Evolutionary conservation across 2,329 filamentous ascomycete species (phyloP).

Genomic region (Aspergillus flavus): DNA sequence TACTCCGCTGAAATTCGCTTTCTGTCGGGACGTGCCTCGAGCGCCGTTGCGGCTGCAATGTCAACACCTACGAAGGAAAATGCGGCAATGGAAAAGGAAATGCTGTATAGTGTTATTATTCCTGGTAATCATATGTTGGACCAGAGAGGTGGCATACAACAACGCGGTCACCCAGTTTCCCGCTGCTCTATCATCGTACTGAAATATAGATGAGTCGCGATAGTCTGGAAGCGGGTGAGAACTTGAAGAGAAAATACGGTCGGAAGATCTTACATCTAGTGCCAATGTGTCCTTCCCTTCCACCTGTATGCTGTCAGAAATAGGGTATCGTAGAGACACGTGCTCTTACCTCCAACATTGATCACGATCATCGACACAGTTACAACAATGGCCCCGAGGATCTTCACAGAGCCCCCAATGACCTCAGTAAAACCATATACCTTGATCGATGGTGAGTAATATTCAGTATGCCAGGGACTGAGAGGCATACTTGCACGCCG

Average conservation of each 20-base stretch:
- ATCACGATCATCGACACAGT: conserved; percentile 24
- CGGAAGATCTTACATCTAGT: conserved; percentile 12
- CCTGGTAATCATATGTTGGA: not conserved
- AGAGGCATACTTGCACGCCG: conserved; percentile 18
- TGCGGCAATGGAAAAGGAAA: conserved; percentile 33
- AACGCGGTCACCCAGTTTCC: conserved; percentile 27
- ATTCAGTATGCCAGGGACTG: not conserved
- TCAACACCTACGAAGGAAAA: conserved; percentile 39
- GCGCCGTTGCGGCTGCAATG: conserved; percentile 35
- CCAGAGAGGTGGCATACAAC: conserved; percentile 22
- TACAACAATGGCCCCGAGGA: conserved; percentile 21
- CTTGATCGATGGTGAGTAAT: conserved; percentile 6
- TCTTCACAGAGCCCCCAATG: conserved; percentile 25
- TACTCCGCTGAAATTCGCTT: conserved; percentile 2
- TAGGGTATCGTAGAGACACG: not conserved
- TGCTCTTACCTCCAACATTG: conserved; percentile 23
- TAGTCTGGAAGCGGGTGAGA: conserved; percentile 8
- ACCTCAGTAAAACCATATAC: conserved; percentile 27
- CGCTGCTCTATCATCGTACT: conserved; percentile 25
- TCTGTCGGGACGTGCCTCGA: conserved; percentile 32
- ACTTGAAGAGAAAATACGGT: rapidly evolving
- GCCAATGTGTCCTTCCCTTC: conserved; percentile 13
- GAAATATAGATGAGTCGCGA: conserved; percentile 17
- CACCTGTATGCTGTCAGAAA: conserved; percentile 7
- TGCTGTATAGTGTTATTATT: conserved; percentile 15